Evolutionary conservation across 139 green algal genomes (phyloP).

Genomic region (Parachlorella kessleri): DNA sequence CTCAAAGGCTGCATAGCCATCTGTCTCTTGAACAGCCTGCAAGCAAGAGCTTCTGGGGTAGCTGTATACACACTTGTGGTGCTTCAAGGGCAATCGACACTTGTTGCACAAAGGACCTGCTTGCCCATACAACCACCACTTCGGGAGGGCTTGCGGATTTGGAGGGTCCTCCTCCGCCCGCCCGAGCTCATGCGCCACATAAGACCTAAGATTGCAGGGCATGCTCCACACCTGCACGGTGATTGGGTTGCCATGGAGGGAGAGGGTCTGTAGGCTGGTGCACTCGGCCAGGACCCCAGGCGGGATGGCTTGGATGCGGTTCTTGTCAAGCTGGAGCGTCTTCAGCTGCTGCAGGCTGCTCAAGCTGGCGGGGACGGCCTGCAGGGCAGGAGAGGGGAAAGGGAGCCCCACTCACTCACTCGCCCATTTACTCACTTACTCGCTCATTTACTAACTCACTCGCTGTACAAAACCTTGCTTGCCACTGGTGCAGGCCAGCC

Average conservation of each 20-base stretch:
- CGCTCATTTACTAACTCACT: not conserved
- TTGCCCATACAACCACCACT: no score
- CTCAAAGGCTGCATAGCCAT: constrained; percentile 64
- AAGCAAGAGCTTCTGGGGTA: not conserved
- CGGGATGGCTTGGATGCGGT: constrained; percentile 65
- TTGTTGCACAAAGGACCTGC: no score
- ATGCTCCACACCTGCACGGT: constrained; percentile 25
- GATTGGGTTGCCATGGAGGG: constrained; percentile 75
- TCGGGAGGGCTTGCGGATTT: no score
- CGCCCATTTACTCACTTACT: no score
- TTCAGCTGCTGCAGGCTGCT: constrained; percentile 55
- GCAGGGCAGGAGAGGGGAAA: constrained; percentile 1
- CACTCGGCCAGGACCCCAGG: constrained; percentile 65
- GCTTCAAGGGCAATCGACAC: constrained; percentile 26
- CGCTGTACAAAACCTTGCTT: not conserved
- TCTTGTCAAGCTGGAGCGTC: constrained; percentile 63
- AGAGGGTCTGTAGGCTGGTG: constrained; percentile 66
- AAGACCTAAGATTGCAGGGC: no score
- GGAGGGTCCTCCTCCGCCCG: no score
- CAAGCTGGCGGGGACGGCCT: constrained; percentile 45
- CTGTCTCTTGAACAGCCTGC: constrained; percentile 36
- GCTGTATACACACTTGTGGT: constrained; percentile 16
- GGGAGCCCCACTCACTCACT: no score
- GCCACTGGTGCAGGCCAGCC: not conserved
- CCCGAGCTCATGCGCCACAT: no score